Evolutionary conservation across 306 rosid genomes (phyloP), one percentile per base, ranked within the genome.

Genomic region (Elaeagnus macrophylla): DNA sequence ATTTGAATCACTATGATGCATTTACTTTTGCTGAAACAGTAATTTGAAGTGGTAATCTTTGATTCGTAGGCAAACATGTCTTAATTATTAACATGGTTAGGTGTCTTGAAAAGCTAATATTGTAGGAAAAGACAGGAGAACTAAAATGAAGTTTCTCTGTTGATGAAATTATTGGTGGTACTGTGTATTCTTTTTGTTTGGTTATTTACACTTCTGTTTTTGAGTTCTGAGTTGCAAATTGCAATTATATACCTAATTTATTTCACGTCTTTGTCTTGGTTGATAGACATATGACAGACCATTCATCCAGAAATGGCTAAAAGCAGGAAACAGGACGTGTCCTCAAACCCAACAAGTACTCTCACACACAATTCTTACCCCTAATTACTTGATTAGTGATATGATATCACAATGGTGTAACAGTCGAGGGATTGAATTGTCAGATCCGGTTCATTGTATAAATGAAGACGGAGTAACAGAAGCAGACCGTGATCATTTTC

Each of bases 221-320:
- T 25, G 32, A 25, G 32, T 25, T 25, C 0, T 25, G 32, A 25
- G 32, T 25, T 25, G 32, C 32, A 25, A 25, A 5, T 25, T 25
- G 32, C 32, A 25, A 25, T 5, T 25, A 25, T 3, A 25, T 5
- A 3, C n/a, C n/a, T 64, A 67, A 42, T 25, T 41, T 7, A 48
- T 65, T 12, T 9, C 7, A 12, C 10, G 39, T 60, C 62, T 38
- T 2, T 75, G 59, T 41, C 60, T 64, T 67, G 67, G 47, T 43
- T 67, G 78, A 17, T 78, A 90, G 97, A 86, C 97, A 46, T 90
- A 79, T 67, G 97, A 90, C 56, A 76, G 89, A 60, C 75, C 86
- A 14, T 83, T 68, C 73, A 82, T 90, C 65, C 75, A 90, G 51
- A 80, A 78, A 60, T 83, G 83, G 95, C 63, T 90, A 17, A 86